Evolutionary conservation across 23 red algal species (phyloP).

Genomic region (Gracilaria gracilis): DNA sequence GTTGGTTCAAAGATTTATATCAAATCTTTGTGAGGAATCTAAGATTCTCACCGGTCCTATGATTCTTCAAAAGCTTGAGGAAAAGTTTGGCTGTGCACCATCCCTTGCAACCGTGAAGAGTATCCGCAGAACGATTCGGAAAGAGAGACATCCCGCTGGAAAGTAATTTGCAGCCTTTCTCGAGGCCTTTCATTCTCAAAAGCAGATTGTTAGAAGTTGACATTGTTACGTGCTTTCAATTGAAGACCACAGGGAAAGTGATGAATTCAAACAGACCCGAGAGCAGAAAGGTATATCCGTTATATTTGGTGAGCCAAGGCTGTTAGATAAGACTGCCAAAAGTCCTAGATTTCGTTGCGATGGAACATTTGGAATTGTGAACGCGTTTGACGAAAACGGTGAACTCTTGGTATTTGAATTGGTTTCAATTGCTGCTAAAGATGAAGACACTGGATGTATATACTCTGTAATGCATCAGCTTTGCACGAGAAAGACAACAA

Average conservation of each 20-base stretch:
- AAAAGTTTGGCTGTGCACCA: background rate
- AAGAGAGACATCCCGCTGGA: background rate
- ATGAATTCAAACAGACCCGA: background rate
- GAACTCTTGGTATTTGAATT: no score
- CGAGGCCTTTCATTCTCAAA: background rate
- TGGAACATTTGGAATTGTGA: no score
- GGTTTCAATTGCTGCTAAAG: no score
- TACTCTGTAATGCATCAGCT: no score
- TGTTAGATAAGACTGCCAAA: no score
- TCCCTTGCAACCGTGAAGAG: background rate
- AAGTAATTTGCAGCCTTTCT: background rate
- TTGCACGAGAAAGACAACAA: no score
- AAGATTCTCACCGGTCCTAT: background rate
- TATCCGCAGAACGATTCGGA: background rate
- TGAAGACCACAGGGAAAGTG: background rate
- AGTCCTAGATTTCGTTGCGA: no score
- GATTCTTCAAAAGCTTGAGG: background rate
- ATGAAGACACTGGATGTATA: no score
- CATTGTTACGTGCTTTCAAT: background rate
- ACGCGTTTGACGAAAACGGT: no score
- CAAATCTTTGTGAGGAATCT: background rate
- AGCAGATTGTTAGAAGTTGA: background rate
- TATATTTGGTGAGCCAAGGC: background rate
- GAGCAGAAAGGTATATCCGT: slow-evolving; percentile 7
- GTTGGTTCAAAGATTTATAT: background rate